Conservation (phyloP, 2,329 filamentous ascomycete species). For the Nectriaceae sp. region DNA sequence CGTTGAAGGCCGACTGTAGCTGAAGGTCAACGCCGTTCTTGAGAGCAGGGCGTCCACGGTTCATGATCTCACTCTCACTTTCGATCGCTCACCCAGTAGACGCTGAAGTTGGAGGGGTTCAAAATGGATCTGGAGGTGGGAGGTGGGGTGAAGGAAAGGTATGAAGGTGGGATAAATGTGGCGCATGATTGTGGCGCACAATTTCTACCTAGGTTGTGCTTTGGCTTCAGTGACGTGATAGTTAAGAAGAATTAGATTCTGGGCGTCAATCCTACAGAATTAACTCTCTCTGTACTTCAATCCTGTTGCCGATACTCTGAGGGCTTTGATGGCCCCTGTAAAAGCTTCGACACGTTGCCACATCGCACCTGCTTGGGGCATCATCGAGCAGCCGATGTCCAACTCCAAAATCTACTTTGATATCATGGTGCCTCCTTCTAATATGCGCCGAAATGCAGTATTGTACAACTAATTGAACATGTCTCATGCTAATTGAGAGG, state of each 20-base stretch:
- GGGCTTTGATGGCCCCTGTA: too few relatives aligned
- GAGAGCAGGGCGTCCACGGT: conserved; percentile 39
- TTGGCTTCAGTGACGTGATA: conserved; percentile 11
- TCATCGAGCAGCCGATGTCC: too few relatives aligned
- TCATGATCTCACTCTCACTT: conserved; percentile 27
- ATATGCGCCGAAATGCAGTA: conserved; percentile 4
- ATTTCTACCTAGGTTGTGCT: conserved; percentile 8
- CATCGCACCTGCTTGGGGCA: too few relatives aligned
- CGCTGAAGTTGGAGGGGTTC: conserved; percentile 20
- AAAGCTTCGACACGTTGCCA: too few relatives aligned
- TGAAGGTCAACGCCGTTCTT: conserved; percentile 55
- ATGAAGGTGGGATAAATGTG: conserved; percentile 13
- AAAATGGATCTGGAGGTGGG: conserved; percentile 12
- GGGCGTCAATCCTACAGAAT: too few relatives aligned
- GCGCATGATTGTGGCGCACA: conserved; percentile 13
- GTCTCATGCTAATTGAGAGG: neutral
- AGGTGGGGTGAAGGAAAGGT: conserved; percentile 16
- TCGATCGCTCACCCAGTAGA: neutral
- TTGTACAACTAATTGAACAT: conserved; percentile 10
- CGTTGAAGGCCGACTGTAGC: conserved; percentile 56
- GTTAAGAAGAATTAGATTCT: too few relatives aligned
- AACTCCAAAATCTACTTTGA: neutral
- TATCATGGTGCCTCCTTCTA: neutral
- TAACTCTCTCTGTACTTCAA: too few relatives aligned
- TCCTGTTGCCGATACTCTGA: too few relatives aligned